A percentile compares a stretch with the other conserved stretches of the same genome.
Conservation (phyloP, 2,329 filamentous ascomycete genomes). For the Aspergillus carbonarius region DNA sequence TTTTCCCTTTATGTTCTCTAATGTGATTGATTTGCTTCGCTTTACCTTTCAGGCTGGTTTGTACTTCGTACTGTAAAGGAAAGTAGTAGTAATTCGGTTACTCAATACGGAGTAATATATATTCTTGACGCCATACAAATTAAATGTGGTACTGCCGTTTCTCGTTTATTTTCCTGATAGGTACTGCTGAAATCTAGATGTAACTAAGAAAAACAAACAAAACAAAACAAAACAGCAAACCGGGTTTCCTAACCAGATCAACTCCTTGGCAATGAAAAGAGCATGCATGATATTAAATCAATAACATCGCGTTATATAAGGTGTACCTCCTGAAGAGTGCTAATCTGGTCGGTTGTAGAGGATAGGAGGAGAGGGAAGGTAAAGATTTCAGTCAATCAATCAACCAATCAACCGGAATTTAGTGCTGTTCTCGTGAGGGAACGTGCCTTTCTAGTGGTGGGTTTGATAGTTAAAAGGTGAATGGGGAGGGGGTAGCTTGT, state of each 20-base stretch:
- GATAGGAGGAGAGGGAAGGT: not conserved
- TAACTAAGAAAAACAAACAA: not conserved
- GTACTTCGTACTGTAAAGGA: too few relatives aligned
- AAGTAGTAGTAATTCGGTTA: too few relatives aligned
- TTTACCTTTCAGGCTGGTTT: too few relatives aligned
- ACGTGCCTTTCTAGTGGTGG: not conserved
- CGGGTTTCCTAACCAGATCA: not conserved
- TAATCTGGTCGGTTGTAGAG: not conserved
- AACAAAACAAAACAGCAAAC: not conserved
- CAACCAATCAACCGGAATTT: not conserved
- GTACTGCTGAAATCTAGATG: not conserved
- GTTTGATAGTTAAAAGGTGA: not conserved
- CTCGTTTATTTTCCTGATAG: not conserved
- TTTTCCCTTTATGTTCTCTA: not conserved
- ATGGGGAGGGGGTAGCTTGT: not conserved
- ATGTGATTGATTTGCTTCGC: slow-evolving; percentile 6
- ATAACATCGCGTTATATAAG: not conserved
- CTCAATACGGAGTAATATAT: too few relatives aligned
- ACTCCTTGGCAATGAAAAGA: not conserved
- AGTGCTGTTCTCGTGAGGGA: not conserved
- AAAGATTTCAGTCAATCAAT: not conserved
- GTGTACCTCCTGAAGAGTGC: not conserved
- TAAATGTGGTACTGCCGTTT: not conserved
- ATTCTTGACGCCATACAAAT: too few relatives aligned
- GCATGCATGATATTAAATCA: not conserved